Percentiles rank a stretch among this genome's conserved stretches.
These are phyloP conservation scores for Mycena rosella DNA, from an alignment of 768 basidiomycete genomes.

Conservation along the genomic window DNA sequence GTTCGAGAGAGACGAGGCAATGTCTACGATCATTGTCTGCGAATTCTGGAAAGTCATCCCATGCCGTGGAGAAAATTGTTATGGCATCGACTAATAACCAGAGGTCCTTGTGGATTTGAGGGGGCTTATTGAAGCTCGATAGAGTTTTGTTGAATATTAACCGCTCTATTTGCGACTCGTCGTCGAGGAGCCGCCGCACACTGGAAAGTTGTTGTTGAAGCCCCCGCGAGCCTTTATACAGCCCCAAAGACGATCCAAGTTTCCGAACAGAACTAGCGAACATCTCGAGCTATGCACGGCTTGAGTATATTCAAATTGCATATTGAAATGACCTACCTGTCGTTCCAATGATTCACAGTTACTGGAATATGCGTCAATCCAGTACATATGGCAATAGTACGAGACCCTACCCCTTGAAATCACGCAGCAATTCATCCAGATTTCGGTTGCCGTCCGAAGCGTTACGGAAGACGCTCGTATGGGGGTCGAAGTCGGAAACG, in stretches of 20 bases:
- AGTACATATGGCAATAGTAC: too few relatives aligned
- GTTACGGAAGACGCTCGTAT: neutral
- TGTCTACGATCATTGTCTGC: slow-evolving; percentile 22
- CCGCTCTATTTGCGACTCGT: slow-evolving; percentile 22
- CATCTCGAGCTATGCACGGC: slow-evolving; percentile 11
- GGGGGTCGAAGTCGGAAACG: slow-evolving; percentile 1
- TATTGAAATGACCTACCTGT: neutral
- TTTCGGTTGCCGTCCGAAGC: neutral
- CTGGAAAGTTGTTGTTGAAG: slow-evolving; percentile 22
- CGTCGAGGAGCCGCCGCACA: slow-evolving; percentile 22
- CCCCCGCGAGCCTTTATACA: slow-evolving; percentile 29
- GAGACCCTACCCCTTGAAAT: slow-evolving; percentile 6
- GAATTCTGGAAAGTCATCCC: slow-evolving; percentile 30
- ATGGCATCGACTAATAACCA: slow-evolving; percentile 15
- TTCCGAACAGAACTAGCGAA: slow-evolving; percentile 29
- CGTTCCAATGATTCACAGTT: too few relatives aligned
- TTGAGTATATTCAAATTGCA: neutral
- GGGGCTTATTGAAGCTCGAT: neutral
- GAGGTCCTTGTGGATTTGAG: slow-evolving; percentile 17
- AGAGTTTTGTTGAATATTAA: slow-evolving; percentile 21
- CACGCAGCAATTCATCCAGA: slow-evolving; percentile 14
- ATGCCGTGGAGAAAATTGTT: slow-evolving; percentile 14
- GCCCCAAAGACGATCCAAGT: slow-evolving; percentile 31
- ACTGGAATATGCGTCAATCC: neutral
- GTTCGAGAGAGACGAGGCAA: slow-evolving; percentile 23